A percentile compares a stretch with the other conserved stretches of the same genome.
phyloP scores from a whole-genome alignment of 805 yeast genomes.

The Yarrowia keelungensis region DNA sequence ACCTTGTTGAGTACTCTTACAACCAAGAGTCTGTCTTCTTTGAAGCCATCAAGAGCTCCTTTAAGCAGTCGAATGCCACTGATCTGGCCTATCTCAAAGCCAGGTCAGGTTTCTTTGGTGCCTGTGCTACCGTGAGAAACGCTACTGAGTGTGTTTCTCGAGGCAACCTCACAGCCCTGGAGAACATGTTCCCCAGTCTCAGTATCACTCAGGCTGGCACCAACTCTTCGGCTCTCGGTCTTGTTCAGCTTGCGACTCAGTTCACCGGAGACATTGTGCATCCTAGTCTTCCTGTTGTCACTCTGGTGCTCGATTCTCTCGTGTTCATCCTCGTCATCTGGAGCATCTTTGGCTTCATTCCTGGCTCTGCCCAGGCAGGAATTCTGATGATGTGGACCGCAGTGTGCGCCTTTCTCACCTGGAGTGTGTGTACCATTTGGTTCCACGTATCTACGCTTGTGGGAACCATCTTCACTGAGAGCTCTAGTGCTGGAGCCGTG shows the following conservation, averaged over 20 bases:
- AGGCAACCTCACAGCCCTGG: conserved; percentile 19
- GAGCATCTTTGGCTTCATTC: conserved; percentile 6
- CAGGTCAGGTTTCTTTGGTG: conserved; percentile 10
- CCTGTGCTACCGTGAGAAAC: conserved; percentile 4
- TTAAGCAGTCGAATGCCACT: conserved; percentile 1
- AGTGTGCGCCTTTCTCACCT: conserved; percentile 40
- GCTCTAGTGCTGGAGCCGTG: conserved; percentile 41
- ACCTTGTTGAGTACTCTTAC: conserved; percentile 23
- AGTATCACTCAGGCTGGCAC: background rate
- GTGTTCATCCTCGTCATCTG: conserved; percentile 3
- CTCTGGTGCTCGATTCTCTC: conserved; percentile 7
- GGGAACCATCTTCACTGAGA: conserved; percentile 39
- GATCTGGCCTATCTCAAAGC: conserved; percentile 10
- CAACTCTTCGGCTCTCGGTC: conserved; percentile 10
- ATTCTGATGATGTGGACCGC: conserved; percentile 25
- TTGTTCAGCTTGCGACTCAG: conserved; percentile 26
- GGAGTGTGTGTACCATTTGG: conserved; percentile 45
- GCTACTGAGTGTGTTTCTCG: conserved; percentile 16
- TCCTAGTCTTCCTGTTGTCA: conserved; percentile 16
- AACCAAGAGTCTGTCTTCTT: conserved; percentile 26
- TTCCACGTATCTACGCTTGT: conserved; percentile 43
- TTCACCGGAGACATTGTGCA: conserved; percentile 25
- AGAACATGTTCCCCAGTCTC: conserved; percentile 14
- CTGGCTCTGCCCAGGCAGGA: conserved; percentile 5
- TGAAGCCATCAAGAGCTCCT: conserved; percentile 12